Conservation (phyloP, 805 yeast species). For the Candida adriatica region DNA sequence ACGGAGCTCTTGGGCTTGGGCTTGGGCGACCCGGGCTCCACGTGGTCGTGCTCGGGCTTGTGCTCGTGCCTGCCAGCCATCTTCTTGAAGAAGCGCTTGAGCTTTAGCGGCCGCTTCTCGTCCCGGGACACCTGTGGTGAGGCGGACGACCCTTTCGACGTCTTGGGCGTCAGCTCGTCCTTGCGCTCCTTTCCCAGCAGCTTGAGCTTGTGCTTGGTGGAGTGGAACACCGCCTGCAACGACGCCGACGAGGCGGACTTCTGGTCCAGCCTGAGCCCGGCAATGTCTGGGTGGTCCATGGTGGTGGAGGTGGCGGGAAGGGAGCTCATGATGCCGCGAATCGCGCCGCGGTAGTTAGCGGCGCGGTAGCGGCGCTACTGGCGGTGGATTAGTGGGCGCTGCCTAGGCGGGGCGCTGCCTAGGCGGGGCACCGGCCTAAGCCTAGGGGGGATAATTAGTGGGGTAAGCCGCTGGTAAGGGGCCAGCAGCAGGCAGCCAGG, state of each 20-base stretch:
- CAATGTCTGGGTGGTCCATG: no score
- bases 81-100: slow-evolving; percentile 49
- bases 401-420: no score
- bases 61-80: slow-evolving; percentile 17
- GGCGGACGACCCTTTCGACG: slow-evolving; percentile 17
- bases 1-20: slow-evolving; percentile 11
- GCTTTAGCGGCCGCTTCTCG: slow-evolving; percentile 21
- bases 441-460: no score
- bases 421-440: no score
- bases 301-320: no score
- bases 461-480: no score
- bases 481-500: no score
- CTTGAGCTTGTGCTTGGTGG: slow-evolving; percentile 13
- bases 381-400: no score
- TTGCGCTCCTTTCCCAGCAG: slow-evolving; percentile 7
- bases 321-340: no score
- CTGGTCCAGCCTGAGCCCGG: no score
- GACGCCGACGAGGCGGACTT: slow-evolving; percentile 11
- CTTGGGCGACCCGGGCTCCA: slow-evolving; percentile 2
- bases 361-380: no score
- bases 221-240: slow-evolving; percentile 10
- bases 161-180: slow-evolving; percentile 20
- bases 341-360: no score
- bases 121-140: slow-evolving; percentile 11
- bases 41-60: slow-evolving; percentile 1